These are phyloP conservation scores for Boletus huronensis DNA, from an alignment of 768 basidiomycete genomes.

Conservation along the genomic window DNA sequence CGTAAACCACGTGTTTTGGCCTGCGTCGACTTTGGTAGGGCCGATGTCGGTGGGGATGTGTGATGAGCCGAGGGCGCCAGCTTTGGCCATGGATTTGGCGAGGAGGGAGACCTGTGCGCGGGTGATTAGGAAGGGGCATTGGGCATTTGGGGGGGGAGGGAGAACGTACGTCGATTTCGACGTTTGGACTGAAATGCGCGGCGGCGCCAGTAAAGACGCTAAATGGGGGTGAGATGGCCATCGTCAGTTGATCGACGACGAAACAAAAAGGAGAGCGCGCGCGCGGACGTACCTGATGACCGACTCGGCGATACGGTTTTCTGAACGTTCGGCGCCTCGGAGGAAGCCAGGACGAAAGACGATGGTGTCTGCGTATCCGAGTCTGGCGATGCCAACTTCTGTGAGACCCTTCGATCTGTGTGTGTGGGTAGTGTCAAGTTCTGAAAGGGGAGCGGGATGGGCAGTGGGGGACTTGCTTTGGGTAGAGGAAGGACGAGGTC, in stretches of 20 bases:
- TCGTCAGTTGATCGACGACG: background rate
- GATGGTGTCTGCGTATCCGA: slow-evolving; percentile 71
- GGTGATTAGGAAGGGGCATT: background rate
- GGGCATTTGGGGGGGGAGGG: too few species aligned
- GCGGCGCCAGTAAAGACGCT: slow-evolving; percentile 38
- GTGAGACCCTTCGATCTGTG: slow-evolving; percentile 72
- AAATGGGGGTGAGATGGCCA: background rate
- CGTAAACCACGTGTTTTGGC: slow-evolving; percentile 43
- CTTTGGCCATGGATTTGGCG: slow-evolving; percentile 50
- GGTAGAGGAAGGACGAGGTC: slow-evolving; percentile 50
- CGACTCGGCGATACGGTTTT: slow-evolving; percentile 39
- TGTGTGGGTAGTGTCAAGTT: too few species aligned
- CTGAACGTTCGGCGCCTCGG: slow-evolving; percentile 42
- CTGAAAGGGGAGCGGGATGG: background rate
- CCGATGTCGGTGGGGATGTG: slow-evolving; percentile 42
- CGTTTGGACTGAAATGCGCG: slow-evolving; percentile 35
- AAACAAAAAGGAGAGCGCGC: too few species aligned
- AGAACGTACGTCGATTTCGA: slow-evolving; percentile 44
- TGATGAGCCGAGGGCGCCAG: slow-evolving; percentile 52
- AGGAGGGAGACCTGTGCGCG: slow-evolving; percentile 45
- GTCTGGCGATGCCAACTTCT: slow-evolving; percentile 58
- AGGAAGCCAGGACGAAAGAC: slow-evolving; percentile 65
- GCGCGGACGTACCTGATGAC: slow-evolving; percentile 41
- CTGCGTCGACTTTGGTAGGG: slow-evolving; percentile 37
- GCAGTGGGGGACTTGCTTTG: slow-evolving; percentile 32